Evolutionary conservation across 2,329 filamentous ascomycete species (phyloP).

Genomic region (Thielaviopsis euricoi): DNA sequence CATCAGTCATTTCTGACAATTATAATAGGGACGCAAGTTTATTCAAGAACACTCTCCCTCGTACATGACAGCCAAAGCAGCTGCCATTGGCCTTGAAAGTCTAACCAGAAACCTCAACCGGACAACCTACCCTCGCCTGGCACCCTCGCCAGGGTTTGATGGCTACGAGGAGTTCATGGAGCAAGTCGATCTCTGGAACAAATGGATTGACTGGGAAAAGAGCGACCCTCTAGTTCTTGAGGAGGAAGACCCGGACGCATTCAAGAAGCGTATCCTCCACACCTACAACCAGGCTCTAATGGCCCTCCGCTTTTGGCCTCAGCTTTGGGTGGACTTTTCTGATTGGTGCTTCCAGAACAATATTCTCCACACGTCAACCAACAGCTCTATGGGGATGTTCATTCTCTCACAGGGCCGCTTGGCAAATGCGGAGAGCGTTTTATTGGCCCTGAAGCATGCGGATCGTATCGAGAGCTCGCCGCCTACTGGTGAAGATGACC

Average conservation of each 20-base stretch:
- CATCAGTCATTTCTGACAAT: neutral
- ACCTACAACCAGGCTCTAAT: conserved; percentile 89
- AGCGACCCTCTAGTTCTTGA: conserved; percentile 77
- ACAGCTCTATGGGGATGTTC: conserved; percentile 46
- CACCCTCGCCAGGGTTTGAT: conserved; percentile 71
- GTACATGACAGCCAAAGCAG: conserved; percentile 92
- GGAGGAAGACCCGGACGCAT: conserved; percentile 59
- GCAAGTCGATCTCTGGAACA: conserved; percentile 80
- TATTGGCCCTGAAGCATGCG: conserved; percentile 77
- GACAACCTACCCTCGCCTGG: conserved; percentile 62
- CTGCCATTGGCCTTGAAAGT: conserved; percentile 80
- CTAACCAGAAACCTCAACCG: conserved; percentile 62
- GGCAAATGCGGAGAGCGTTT: conserved; percentile 84
- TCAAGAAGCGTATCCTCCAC: conserved; percentile 67
- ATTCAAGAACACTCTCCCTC: conserved; percentile 81
- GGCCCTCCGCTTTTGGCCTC: conserved; percentile 85
- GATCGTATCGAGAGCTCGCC: conserved; percentile 73
- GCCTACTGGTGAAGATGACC: conserved; percentile 60
- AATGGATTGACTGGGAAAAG: conserved; percentile 92
- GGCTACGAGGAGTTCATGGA: conserved; percentile 70
- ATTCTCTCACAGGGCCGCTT: conserved; percentile 69
- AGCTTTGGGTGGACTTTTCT: conserved; percentile 88
- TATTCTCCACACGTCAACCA: conserved; percentile 28
- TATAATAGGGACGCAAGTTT: conserved; percentile 72
- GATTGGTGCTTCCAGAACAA: conserved; percentile 80